Conservation (phyloP, 306 rosid genomes). For the Sicyos edulis region DNA sequence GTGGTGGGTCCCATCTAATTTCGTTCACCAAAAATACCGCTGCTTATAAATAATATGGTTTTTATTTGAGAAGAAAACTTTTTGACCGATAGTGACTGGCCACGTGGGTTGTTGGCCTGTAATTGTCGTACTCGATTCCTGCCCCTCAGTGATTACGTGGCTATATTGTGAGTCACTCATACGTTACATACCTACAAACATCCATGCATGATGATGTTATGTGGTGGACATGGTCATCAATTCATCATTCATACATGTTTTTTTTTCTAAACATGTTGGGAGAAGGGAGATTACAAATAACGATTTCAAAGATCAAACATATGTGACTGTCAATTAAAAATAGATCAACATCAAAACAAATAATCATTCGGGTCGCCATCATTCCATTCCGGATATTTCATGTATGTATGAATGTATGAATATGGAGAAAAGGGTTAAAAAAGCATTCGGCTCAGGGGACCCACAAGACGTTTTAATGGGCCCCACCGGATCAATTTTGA, state of each 20-base stretch:
- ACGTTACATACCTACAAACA: neutral
- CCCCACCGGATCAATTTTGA: no score
- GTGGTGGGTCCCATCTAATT: neutral
- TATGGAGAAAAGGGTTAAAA: neutral
- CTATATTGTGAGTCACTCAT: constrained; percentile 6
- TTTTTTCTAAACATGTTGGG: no score
- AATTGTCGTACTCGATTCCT: constrained; percentile 35
- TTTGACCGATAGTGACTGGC: constrained; percentile 40
- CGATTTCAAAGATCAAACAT: no score
- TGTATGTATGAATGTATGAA: no score
- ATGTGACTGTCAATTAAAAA: no score
- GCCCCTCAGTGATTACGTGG: constrained; percentile 16
- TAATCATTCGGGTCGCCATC: no score
- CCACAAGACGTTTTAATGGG: neutral
- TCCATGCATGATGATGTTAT: neutral
- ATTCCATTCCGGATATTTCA: no score
- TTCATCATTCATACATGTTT: constrained; percentile 5
- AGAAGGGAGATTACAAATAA: no score
- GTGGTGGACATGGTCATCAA: neutral
- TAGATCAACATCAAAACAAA: no score
- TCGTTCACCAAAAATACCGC: neutral
- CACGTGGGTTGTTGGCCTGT: constrained; percentile 80
- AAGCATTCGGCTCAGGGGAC: neutral
- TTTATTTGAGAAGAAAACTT: constrained; percentile 16
- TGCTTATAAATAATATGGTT: neutral